A percentile compares a stretch with the other conserved stretches of the same genome.
Conservation (phyloP, 2,329 filamentous ascomycete species). For the Botrytis fabae region DNA sequence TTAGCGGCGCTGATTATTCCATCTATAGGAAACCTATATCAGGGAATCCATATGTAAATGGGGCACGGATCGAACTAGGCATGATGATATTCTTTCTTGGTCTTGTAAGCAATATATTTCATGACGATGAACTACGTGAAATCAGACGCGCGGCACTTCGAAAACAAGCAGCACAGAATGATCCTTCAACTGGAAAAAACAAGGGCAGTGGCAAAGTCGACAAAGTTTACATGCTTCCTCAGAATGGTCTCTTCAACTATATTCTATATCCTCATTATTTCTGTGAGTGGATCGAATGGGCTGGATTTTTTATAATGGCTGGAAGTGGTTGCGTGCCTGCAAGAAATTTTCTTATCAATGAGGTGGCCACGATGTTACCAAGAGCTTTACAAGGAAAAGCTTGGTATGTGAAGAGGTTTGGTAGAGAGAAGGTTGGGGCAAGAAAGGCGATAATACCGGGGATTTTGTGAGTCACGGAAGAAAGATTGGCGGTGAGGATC, state of each 20-base stretch:
- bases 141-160: constrained; percentile 71
- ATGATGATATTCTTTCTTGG: constrained; percentile 75
- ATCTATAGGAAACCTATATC: constrained; percentile 12
- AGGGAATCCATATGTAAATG: constrained; percentile 42
- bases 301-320: constrained; percentile 78
- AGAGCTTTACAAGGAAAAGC: constrained; percentile 75
- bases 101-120: constrained; percentile 78
- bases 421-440: constrained; percentile 72
- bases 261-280: constrained; percentile 92
- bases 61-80: constrained; percentile 57
- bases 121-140: constrained; percentile 86
- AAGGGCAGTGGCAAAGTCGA: constrained; percentile 51
- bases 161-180: constrained; percentile 52
- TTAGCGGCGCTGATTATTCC: not conserved
- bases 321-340: constrained; percentile 71
- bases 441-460: constrained; percentile 71
- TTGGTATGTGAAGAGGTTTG: constrained; percentile 91
- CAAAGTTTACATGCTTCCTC: constrained; percentile 85
- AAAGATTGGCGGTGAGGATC: not conserved
- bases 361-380: constrained; percentile 86
- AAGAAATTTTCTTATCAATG: constrained; percentile 79
- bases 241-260: constrained; percentile 77
- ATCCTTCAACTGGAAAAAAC: constrained; percentile 23
- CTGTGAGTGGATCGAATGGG: constrained; percentile 97
- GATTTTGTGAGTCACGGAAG: constrained; percentile 33